Evolutionary conservation across 2,329 filamentous ascomycete species (phyloP), one percentile per base, ranked within the genome.

Genomic region (Akanthomyces dipterigenus): DNA sequence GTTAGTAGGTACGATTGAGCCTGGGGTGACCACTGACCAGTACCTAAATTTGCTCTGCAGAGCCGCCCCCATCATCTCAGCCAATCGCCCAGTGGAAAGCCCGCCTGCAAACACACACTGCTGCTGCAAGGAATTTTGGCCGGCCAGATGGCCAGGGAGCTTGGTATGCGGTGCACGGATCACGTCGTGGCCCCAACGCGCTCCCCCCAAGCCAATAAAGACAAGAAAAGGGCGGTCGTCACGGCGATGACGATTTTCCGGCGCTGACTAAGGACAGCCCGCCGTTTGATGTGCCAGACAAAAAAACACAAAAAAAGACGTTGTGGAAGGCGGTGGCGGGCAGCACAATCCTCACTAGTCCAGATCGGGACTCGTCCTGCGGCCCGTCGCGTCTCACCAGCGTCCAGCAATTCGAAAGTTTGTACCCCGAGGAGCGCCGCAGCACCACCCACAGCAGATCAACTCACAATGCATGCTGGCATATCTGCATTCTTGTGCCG

Each of bases 231-330:
- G 53, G 51, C 26, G 64, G 72, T 74, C 70, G 72, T 73, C 72
- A 66, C 65, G 69, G 71, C 66, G 68, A 74, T 72, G 69, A 69
- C 67, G 66, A 67, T 67, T 66, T 67, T 64, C 63, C 59, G 64
- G 54, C 63, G 45, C 54, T 59, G 42, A 51, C 40, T 38, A 38
- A 38, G 36, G 36, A 16, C 8, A 11, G 34, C 34, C 36, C 12
- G 12, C 36, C 36, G 36, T 38, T 38, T 16, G 36, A 38, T 34
- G 31, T 8, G 31, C 31, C 31, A 34, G 31, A 34, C 31, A 38
- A 16, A 38, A 16, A 34, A 8, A 34, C 54, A 28, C 16, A 6
- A 8, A 9, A 20, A 28, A 12, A 49, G 40, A 36, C 18, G 5
- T 34, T 14, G 14, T 18, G 31, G 16, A 34, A 11, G 28, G 38